Evolutionary conservation across 23 red algal species (phyloP).

Genomic region (Cyanidium caldarium): DNA sequence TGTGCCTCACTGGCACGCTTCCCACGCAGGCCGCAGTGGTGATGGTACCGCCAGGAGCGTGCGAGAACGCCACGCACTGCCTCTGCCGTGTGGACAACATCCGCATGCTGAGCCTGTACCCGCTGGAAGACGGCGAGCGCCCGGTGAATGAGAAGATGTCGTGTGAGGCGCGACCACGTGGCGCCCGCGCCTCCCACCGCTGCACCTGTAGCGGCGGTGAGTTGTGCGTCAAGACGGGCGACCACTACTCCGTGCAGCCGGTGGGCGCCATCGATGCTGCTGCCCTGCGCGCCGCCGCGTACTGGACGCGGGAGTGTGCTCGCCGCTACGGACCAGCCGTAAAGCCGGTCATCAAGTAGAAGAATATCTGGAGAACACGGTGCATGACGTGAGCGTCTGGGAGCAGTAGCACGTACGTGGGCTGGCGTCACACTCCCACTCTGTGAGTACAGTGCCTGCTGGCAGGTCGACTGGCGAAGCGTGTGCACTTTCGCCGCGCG

Average conservation of each 20-base stretch:
- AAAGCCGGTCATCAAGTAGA: too few species aligned
- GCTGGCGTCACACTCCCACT: too few species aligned
- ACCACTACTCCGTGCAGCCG: not conserved
- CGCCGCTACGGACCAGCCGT: too few species aligned
- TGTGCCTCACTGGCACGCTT: too few species aligned
- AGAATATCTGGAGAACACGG: too few species aligned
- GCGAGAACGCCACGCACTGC: slow-evolving; percentile 4
- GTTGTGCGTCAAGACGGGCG: not conserved
- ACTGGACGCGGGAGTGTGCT: not conserved
- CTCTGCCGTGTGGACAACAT: not conserved
- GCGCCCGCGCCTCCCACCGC: not conserved
- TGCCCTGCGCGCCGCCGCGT: not conserved
- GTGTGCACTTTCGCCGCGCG: too few species aligned
- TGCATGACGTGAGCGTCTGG: too few species aligned
- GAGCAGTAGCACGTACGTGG: too few species aligned
- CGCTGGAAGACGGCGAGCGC: not conserved
- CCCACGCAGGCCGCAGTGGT: too few species aligned
- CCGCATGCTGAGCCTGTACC: slow-evolving; percentile 7
- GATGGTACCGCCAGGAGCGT: not conserved
- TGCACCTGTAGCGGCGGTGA: not conserved
- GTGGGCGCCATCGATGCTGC: not conserved
- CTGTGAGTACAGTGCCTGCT: too few species aligned
- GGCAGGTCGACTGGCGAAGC: too few species aligned
- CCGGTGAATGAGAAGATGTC: not conserved
- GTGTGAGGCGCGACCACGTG: not conserved